Conservation (phyloP, 2,329 filamentous ascomycete species). For the Thielaviopsis populi region DNA sequence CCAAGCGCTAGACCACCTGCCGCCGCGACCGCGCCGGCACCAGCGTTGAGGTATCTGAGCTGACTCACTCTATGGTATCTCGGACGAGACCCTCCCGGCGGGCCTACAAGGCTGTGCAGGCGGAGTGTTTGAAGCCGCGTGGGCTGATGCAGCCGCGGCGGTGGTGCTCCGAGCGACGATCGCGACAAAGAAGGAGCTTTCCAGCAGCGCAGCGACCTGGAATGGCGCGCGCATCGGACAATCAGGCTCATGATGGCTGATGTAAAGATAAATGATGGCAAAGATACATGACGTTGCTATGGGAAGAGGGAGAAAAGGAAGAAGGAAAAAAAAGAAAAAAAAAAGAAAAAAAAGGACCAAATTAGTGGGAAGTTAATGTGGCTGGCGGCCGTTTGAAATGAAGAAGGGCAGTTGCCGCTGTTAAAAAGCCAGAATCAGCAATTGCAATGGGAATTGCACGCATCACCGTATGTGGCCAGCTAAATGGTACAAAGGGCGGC, state of each 20-base stretch:
- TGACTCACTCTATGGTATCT: background rate
- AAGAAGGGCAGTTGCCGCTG: background rate
- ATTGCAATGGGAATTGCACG: background rate
- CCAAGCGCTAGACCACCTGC: constrained; percentile 7
- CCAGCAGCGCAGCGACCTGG: background rate
- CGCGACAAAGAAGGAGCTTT: background rate
- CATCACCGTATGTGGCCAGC: background rate
- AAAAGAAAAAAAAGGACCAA: background rate
- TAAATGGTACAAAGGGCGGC: background rate
- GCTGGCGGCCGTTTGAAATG: background rate
- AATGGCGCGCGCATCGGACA: constrained; percentile 10
- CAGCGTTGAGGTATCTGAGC: constrained; percentile 8
- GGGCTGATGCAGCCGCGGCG: background rate
- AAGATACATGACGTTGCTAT: constrained; percentile 5
- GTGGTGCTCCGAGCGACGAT: background rate
- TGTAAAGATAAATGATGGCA: background rate
- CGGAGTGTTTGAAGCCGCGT: background rate
- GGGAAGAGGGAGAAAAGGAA: background rate
- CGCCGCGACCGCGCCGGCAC: background rate
- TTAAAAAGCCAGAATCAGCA: background rate
- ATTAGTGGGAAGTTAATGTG: background rate
- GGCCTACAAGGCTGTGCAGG: background rate
- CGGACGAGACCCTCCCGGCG: background rate
- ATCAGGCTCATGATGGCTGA: constrained; percentile 13
- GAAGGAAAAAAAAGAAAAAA: background rate